A percentile compares a stretch with the other conserved stretches of the same genome.
Conservation (phyloP, 2,329 filamentous ascomycete species). For the Trichoderma koningii region DNA sequence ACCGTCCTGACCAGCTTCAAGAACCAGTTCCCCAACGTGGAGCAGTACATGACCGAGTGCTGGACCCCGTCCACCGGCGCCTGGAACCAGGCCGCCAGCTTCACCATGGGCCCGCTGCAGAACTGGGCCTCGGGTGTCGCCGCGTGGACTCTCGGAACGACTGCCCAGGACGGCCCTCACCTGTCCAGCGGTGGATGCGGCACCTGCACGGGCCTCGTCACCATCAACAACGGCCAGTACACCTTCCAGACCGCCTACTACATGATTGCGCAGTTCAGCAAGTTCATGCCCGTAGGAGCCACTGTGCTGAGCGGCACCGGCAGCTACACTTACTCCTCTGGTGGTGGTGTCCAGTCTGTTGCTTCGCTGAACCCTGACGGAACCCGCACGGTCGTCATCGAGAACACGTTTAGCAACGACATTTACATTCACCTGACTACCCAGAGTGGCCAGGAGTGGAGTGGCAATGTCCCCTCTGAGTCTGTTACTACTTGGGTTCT, state of each 20-base stretch:
- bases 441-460: conserved; percentile 28
- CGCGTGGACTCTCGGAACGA: conserved; percentile 50
- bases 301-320: conserved; percentile 46
- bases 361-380: conserved; percentile 50
- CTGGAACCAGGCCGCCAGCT: conserved; percentile 45
- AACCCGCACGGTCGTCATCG: conserved; percentile 43
- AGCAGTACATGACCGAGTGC: conserved; percentile 55
- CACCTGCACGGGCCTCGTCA: conserved; percentile 54
- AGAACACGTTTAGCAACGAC: conserved; percentile 28
- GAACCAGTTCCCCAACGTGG: conserved; percentile 39
- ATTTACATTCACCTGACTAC: conserved; percentile 27
- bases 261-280: conserved; percentile 54
- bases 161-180: conserved; percentile 46
- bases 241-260: conserved; percentile 52
- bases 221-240: conserved; percentile 53
- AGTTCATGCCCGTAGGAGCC: conserved; percentile 49
- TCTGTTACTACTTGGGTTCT: conserved; percentile 29
- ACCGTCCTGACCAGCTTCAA: conserved; percentile 43
- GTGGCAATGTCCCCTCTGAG: conserved; percentile 26
- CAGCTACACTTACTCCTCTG: conserved; percentile 35
- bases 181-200: conserved; percentile 42
- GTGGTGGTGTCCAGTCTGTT: conserved; percentile 47
- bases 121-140: conserved; percentile 48
- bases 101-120: conserved; percentile 52
- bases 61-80: conserved; percentile 41